These are phyloP conservation scores for Phytopythium mirpurense DNA, from an alignment of 352 stramenopile genomes.

Conservation along the genomic window DNA sequence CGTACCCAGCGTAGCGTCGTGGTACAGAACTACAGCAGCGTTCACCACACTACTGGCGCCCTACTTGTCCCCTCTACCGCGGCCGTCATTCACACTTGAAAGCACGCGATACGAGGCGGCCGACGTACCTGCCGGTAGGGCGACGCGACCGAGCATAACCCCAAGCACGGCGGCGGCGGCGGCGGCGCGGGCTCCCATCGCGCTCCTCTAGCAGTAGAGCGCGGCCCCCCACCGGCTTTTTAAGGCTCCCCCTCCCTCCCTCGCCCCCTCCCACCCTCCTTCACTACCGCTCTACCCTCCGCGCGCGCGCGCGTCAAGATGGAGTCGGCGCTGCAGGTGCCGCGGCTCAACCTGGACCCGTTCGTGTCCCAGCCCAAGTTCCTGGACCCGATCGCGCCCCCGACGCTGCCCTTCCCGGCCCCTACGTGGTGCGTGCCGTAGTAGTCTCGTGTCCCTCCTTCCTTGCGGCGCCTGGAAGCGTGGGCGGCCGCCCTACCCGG, in stretches of 20 bases:
- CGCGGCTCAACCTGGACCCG: slow-evolving; percentile 50
- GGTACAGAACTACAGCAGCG: not conserved
- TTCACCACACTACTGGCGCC: not conserved
- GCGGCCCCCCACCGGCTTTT: not conserved
- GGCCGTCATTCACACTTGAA: slow-evolving; percentile 3
- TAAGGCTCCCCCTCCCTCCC: too few species aligned
- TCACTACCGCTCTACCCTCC: too few species aligned
- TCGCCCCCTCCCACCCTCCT: too few species aligned
- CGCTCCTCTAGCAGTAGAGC: not conserved
- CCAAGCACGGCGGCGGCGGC: not conserved
- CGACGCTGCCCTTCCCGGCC: slow-evolving; percentile 57
- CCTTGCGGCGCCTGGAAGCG: too few species aligned
- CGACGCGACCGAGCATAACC: not conserved
- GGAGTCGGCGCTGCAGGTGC: slow-evolving; percentile 60
- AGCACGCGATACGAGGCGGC: not conserved
- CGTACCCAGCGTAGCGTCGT: not conserved
- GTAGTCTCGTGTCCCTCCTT: too few species aligned
- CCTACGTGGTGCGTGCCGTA: slow-evolving; percentile 51
- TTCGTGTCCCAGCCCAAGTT: slow-evolving; percentile 53
- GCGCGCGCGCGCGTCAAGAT: too few species aligned
- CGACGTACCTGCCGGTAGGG: not conserved
- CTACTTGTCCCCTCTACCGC: slow-evolving; percentile 2
- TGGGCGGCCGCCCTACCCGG: too few species aligned
- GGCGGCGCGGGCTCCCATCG: not conserved
- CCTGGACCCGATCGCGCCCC: slow-evolving; percentile 58